phyloP scores from a whole-genome alignment of 345 rosid genomes.

The Lagerstroemia speciosa region DNA sequence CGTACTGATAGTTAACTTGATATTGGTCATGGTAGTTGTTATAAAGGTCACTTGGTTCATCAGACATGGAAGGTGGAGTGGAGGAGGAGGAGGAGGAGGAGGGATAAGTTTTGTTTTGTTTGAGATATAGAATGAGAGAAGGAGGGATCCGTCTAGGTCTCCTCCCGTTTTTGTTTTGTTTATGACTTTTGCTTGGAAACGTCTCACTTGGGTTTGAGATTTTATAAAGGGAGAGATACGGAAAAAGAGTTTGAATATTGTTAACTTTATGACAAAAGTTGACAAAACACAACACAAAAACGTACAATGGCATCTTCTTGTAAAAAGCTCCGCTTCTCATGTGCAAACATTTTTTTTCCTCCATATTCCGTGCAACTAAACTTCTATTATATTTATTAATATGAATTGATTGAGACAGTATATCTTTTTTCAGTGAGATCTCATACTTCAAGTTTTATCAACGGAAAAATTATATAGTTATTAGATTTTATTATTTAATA shows the following conservation, averaged over 20 bases:
- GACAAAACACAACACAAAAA: slow-evolving; percentile 25
- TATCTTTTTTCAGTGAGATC: no score
- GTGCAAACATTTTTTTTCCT: slow-evolving; percentile 28
- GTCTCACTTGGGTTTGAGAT: slow-evolving; percentile 5
- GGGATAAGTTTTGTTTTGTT: not conserved
- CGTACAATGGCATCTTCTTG: slow-evolving; percentile 8
- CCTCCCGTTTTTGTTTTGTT: slow-evolving; percentile 8
- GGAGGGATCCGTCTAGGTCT: not conserved
- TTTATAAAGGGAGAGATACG: slow-evolving; percentile 2
- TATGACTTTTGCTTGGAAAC: slow-evolving; percentile 9
- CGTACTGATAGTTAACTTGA: slow-evolving; percentile 21
- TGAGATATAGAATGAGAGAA: not conserved
- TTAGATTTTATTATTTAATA: no score
- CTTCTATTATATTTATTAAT: no score
- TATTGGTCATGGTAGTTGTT: slow-evolving; percentile 32
- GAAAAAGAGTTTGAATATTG: slow-evolving; percentile 12
- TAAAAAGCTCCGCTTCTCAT: slow-evolving; percentile 33
- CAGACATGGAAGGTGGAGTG: slow-evolving; percentile 42
- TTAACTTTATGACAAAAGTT: slow-evolving; percentile 28
- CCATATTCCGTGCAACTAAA: not conserved
- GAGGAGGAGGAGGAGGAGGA: slow-evolving; percentile 3
- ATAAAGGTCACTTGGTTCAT: slow-evolving; percentile 48
- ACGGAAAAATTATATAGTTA: no score
- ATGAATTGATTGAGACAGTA: no score
- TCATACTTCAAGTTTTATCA: no score